These are phyloP conservation scores for Crucihimalaya himalaica DNA, from an alignment of 345 rosid species.

Conservation along the genomic window DNA sequence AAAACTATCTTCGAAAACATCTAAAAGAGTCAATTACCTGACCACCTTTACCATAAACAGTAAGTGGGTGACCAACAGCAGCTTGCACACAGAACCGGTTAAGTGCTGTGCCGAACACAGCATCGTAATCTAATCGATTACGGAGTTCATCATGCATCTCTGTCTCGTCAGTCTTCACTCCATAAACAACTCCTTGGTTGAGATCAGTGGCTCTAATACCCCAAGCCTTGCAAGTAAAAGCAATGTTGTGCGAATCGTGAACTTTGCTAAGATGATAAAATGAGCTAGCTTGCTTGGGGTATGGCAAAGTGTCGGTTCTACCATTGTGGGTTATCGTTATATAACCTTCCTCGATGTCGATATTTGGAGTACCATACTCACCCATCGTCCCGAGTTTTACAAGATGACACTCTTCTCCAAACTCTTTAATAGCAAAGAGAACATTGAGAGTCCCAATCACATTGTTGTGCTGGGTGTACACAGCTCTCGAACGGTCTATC, in stretches of 20 bases:
- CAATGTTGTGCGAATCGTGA: conserved; percentile 94
- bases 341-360: conserved; percentile 97
- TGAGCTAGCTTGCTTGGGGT: conserved; percentile 98
- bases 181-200: conserved; percentile 98
- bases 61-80: conserved; percentile 92
- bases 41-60: conserved; percentile 97
- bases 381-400: conserved; percentile 99
- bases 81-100: conserved; percentile 98
- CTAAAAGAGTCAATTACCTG: conserved; percentile 57
- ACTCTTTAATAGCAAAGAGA: conserved; percentile 95
- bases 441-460: conserved; percentile 95
- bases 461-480: conserved; percentile 88
- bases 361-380: conserved; percentile 98
- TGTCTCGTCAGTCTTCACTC: conserved; percentile 89
- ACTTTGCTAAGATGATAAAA: conserved; percentile 99
- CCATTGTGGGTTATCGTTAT: conserved; percentile 92
- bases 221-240: conserved; percentile 99
- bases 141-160: conserved; percentile 81
- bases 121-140: conserved; percentile 93
- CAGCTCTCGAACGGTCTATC: conserved; percentile 93
- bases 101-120: conserved; percentile 90
- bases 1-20: background rate
- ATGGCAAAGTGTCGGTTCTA: conserved; percentile 90
- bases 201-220: conserved; percentile 97
- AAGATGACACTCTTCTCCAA: conserved; percentile 79